phyloP scores from a whole-genome alignment of 2,329 filamentous ascomycete genomes.

The Chaetomium strumarium region DNA sequence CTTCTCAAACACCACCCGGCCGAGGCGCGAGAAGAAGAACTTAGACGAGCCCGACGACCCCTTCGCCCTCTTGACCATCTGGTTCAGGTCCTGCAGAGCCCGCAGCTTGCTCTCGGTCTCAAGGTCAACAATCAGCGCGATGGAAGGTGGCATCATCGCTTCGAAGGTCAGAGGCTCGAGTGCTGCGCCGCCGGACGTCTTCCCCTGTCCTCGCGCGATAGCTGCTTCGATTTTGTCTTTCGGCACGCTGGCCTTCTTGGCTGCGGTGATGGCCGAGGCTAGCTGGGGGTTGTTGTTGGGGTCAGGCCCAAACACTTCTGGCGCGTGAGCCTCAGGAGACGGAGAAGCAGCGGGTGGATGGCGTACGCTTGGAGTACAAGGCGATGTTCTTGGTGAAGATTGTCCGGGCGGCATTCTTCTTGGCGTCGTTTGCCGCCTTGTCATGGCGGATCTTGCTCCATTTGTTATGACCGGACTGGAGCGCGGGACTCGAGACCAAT shows the following conservation, averaged over 20 bases:
- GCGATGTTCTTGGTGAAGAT: constrained; percentile 67
- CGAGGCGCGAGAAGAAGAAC: constrained; percentile 81
- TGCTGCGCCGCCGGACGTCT: constrained; percentile 64
- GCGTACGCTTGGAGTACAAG: constrained; percentile 65
- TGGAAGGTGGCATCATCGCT: constrained; percentile 68
- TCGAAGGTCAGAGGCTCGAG: constrained; percentile 78
- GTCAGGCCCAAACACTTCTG: constrained; percentile 67
- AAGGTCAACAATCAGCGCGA: constrained; percentile 76
- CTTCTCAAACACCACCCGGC: constrained; percentile 63
- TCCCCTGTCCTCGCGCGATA: constrained; percentile 82
- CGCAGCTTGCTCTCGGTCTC: constrained; percentile 77
- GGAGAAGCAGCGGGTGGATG: background rate
- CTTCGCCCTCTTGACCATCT: constrained; percentile 63
- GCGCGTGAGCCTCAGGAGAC: background rate
- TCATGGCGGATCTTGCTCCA: constrained; percentile 97
- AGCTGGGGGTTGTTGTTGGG: constrained; percentile 69
- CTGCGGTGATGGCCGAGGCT: constrained; percentile 63
- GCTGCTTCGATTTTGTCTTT: constrained; percentile 80
- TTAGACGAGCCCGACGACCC: constrained; percentile 67
- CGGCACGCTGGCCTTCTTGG: constrained; percentile 79
- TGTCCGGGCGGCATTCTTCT: constrained; percentile 67
- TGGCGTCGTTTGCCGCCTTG: constrained; percentile 78
- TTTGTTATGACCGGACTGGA: constrained; percentile 71
- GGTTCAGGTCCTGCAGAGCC: constrained; percentile 65
- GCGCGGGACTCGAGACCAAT: constrained; percentile 40